A percentile compares a stretch with the other conserved stretches of the same genome.
These are phyloP conservation scores for Ceratobasidium papillatum DNA, from an alignment of 1,284 basidiomycete species.

Conservation along the genomic window DNA sequence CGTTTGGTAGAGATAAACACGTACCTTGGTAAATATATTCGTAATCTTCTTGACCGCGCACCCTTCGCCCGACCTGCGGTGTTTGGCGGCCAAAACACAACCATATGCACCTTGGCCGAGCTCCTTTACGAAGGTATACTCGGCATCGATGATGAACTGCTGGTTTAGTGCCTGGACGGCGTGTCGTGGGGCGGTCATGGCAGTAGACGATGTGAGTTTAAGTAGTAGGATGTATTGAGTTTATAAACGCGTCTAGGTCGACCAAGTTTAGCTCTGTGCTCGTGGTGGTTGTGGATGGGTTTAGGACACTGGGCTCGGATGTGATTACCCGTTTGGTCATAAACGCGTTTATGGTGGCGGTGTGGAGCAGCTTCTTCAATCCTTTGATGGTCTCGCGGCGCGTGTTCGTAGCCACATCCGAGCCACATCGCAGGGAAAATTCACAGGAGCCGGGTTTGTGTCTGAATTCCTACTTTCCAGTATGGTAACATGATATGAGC, in stretches of 20 bases:
- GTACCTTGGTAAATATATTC: constrained; percentile 93
- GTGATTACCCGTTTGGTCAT: constrained; percentile 3
- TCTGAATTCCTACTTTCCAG: no score
- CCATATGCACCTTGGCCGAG: constrained; percentile 95
- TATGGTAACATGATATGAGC: no score
- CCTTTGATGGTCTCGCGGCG: neutral
- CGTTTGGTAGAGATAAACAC: constrained; percentile 45
- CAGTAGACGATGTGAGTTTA: neutral
- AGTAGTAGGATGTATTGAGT: neutral
- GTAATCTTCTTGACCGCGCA: constrained; percentile 98
- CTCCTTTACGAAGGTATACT: constrained; percentile 94
- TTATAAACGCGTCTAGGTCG: neutral
- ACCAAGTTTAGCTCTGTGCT: neutral
- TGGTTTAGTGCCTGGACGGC: constrained; percentile 83
- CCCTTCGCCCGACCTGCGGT: constrained; percentile 85
- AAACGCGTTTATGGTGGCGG: constrained; percentile 14
- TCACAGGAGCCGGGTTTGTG: no score
- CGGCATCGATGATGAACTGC: constrained; percentile 86
- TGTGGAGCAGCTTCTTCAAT: constrained; percentile 4
- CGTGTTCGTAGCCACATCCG: neutral
- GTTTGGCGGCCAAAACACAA: constrained; percentile 87
- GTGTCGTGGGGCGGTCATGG: constrained; percentile 62
- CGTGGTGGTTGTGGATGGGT: constrained; percentile 14
- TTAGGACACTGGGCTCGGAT: constrained; percentile 32
- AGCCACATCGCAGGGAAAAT: constrained; percentile 3